Base-by-base conservation (phyloP, 2,329 filamentous ascomycete species). In the Epichloe glyceriae region DNA sequence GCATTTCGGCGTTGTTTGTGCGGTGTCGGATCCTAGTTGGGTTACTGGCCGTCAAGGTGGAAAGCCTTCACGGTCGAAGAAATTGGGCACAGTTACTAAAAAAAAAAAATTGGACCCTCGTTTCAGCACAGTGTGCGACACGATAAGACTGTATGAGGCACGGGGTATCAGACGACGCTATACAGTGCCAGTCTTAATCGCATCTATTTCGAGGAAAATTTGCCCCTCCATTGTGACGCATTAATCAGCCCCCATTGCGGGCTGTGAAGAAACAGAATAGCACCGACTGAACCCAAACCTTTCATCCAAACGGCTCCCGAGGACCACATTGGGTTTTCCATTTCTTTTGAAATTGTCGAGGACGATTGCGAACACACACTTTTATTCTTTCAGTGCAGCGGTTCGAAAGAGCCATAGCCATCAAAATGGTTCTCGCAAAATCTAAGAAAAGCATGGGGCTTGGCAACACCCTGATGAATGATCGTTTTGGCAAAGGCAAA, bases 401-500 rank as follows among this genome's bases (percentile, higher is more conserved):
- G 26, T 26, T 19, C 48, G 39, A 17, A 41, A 22, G 17, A 44
- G 51, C 44, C 39, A 26, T 40, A 26, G 30, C 53, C 60, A 57
- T 55, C 67, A 75, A 60, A 52, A 81, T 81, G 78, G 69, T 71
- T 65, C 67, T 74, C 62, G 82, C 93, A 69, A 98, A 97, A 73
- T 95, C 89, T 58, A 97, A 96, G 70, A 95, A 90, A 70, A 79
- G 83, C 62, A 88, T 96, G 62, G 93, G 93, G 67, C 82, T 98
- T 72, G 93, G 93, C 67, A 96, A 96, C 73, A 83, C 86, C 72
- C 80, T 98, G 66, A 98, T 98, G 93, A 97, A 97, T 67, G 93
- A 97, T 72, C 86, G 91, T 52, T 96, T 97, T 69, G 88, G 90
- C 64, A 95, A 93, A 71, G 87, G 88, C 62, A 96, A 94, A 69